Base-by-base conservation (phyloP, 2,329 filamentous ascomycete species). In the Alternaria tenuissima region DNA sequence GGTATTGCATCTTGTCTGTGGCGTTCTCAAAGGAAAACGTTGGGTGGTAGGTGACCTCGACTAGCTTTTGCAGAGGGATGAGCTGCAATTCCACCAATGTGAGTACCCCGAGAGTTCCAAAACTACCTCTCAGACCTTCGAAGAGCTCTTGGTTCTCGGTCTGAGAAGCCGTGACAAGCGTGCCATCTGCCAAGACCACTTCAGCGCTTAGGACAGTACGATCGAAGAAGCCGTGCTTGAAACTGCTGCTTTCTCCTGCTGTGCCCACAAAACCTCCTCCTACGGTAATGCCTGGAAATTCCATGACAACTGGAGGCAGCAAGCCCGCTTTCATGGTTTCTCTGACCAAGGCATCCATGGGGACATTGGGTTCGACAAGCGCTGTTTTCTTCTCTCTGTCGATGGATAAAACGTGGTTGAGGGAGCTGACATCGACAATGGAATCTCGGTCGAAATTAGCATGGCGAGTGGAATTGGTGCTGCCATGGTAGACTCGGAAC, bases 381-480 rank as follows among this genome's bases (percentile, higher is more conserved):
- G 85, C 89, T 2, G 84, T 89, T 66, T 81, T 83, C 3, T 72
- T 75, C 1, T 77, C 71, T 0, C 64, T 69, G 70, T 92, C 83
- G 48, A 94, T 80, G 6, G 81, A 76, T 3, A 94, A 78, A 18
- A 94, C 84, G 68, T 85, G 83, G 64, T 84, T 85, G 26, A 94
- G 84, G 5, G 72, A 69, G 76, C 87, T 89, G 22, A 89, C 91
- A 74, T 92, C 89, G 58, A 94, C 82, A 9, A 87, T 67, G 16
- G 62, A 54, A 28, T 70, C 81, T 7, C 55, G 70, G 38, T 75
- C 67, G 57, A 78, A 75, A n/a, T 68, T 65, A 2, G 76, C 74
- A 59, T 84, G 83, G 0, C 91, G 87, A 14, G 91, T 93, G 77
- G 87, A 91, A 80, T 92, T 92, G 24, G 91, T 93, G 2, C 89